Percentiles rank a stretch among this genome's conserved stretches.
These are phyloP conservation scores for Theileria parva DNA, from an alignment of 169 alveolate species.

Conservation along the genomic window DNA sequence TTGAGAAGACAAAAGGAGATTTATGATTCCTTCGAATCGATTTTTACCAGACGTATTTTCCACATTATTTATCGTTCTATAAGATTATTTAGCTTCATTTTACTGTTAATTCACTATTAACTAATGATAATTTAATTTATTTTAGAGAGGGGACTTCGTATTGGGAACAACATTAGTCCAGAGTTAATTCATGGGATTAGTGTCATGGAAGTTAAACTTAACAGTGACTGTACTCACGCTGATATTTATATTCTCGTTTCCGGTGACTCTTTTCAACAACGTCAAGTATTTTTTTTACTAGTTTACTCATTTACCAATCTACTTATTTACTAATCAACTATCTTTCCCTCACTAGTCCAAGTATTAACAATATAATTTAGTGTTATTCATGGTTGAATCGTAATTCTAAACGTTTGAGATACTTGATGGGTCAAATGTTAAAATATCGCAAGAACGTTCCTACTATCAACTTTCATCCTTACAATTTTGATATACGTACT, in stretches of 20 bases:
- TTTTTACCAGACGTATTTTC: constrained; percentile 42
- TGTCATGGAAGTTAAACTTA: constrained; percentile 41
- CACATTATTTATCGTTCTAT: neutral
- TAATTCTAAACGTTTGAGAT: constrained; percentile 45
- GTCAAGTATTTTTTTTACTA: constrained; percentile 35
- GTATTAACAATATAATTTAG: neutral
- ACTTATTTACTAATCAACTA: neutral
- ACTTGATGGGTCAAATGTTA: constrained; percentile 47
- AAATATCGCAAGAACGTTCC: constrained; percentile 61
- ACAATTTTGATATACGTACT: constrained; percentile 25
- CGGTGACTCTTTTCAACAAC: constrained; percentile 63
- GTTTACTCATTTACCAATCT: neutral
- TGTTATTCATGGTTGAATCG: constrained; percentile 58
- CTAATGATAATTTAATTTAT: neutral
- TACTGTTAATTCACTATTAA: neutral
- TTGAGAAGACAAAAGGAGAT: constrained; percentile 63
- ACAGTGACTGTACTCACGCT: constrained; percentile 63
- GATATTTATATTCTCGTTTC: constrained; percentile 39
- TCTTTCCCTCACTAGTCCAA: neutral
- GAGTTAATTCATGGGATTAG: constrained; percentile 44
- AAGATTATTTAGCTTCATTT: neutral
- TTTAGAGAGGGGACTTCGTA: constrained; percentile 26
- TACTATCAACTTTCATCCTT: constrained; percentile 35
- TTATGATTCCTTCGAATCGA: constrained; percentile 43
- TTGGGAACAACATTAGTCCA: constrained; percentile 46